A percentile compares a stretch with the other conserved stretches of the same genome.
Evolutionary conservation across 345 rosid genomes (phyloP).

Genomic region (Stellera chamaejasme): DNA sequence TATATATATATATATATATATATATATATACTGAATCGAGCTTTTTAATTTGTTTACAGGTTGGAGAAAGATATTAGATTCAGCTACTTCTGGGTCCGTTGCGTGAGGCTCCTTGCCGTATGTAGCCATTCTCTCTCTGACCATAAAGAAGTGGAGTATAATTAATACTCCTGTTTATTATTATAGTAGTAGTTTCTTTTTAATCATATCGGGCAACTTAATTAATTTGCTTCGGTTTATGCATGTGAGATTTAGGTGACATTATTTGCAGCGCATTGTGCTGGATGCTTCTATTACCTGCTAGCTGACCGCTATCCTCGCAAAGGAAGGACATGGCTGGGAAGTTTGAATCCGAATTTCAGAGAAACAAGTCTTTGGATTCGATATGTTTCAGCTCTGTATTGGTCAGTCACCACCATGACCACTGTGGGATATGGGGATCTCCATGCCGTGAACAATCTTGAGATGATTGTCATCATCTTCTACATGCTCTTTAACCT

Average conservation of each 20-base stretch:
- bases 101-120: slow-evolving; percentile 58
- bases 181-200: background rate
- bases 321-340: slow-evolving; percentile 72
- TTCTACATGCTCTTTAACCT: slow-evolving; percentile 93
- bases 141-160: background rate
- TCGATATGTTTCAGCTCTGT: slow-evolving; percentile 65
- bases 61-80: slow-evolving; percentile 91
- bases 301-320: slow-evolving; percentile 78
- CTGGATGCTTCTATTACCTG: slow-evolving; percentile 77
- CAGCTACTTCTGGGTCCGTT: slow-evolving; percentile 75
- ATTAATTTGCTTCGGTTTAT: background rate
- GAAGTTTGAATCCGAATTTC: slow-evolving; percentile 54
- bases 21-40: background rate
- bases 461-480: slow-evolving; percentile 71
- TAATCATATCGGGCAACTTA: background rate
- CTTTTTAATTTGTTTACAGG: slow-evolving; percentile 28
- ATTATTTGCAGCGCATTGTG: slow-evolving; percentile 66
- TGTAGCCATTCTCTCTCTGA: slow-evolving; percentile 16
- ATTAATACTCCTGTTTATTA: background rate
- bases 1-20: too few species aligned
- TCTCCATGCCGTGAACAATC: slow-evolving; percentile 76
- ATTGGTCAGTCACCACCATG: slow-evolving; percentile 98
- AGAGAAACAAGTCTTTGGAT: slow-evolving; percentile 63
- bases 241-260: slow-evolving; percentile 47
- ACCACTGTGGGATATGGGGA: slow-evolving; percentile 96